Evolutionary conservation across 306 rosid genomes (phyloP).

Genomic region (Corylus avellana): DNA sequence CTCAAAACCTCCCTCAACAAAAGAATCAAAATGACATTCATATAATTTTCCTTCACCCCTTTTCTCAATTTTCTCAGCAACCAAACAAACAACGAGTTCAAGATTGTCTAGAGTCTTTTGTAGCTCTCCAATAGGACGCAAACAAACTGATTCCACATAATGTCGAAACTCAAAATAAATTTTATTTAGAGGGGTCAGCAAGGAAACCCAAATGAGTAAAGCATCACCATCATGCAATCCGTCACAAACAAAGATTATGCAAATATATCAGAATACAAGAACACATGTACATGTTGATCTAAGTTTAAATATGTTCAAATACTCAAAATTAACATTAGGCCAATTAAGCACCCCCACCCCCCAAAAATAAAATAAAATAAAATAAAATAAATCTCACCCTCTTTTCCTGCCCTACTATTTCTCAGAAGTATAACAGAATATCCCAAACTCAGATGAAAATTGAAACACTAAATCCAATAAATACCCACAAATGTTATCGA

Average conservation of each 20-base stretch:
- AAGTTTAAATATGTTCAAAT: neutral
- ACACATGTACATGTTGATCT: neutral
- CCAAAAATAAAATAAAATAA: neutral
- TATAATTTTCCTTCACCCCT: neutral
- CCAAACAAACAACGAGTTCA: neutral
- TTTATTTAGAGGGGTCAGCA: neutral
- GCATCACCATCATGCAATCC: neutral
- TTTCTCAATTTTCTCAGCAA: neutral
- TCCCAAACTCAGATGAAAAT: neutral
- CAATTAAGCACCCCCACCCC: neutral
- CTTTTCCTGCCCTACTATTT: neutral
- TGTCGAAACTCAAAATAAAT: neutral
- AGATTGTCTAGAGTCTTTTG: neutral
- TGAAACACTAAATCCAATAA: neutral
- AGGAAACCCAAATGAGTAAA: neutral
- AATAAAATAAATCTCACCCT: neutral
- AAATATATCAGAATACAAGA: neutral
- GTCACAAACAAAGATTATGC: neutral
- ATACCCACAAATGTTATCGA: neutral
- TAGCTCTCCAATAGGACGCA: neutral
- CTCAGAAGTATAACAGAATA: neutral
- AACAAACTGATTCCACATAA: neutral
- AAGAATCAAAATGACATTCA: neutral
- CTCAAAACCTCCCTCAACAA: neutral
- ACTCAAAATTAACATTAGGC: neutral